These are phyloP conservation scores for Furculomyces boomerangus DNA, from an alignment of 371 early-diverging fungal genomes.

Conservation along the genomic window DNA sequence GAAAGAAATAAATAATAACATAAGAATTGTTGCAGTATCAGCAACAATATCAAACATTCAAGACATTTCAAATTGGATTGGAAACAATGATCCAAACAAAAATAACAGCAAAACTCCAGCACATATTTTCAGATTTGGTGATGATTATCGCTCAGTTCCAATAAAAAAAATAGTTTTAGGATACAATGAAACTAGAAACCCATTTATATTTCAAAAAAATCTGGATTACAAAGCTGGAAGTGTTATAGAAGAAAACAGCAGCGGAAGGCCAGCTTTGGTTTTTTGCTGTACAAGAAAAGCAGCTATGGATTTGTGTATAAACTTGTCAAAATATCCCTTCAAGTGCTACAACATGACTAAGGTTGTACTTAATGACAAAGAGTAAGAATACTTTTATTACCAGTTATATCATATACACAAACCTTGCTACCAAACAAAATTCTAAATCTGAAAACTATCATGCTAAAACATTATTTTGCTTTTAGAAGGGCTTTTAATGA, in stretches of 20 bases:
- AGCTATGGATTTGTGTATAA: not conserved
- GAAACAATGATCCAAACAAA: not conserved
- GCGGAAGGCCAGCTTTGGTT: not conserved
- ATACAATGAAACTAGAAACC: not conserved
- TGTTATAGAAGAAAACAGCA: not conserved
- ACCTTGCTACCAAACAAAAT: too few species aligned
- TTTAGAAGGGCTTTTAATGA: not conserved
- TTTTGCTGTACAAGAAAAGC: conserved; percentile 5
- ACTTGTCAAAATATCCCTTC: not conserved
- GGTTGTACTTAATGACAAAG: not conserved
- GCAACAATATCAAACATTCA: conserved; percentile 1
- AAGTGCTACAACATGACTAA: not conserved
- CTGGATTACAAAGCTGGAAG: conserved; percentile 3
- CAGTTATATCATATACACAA: too few species aligned
- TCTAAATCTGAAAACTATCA: too few species aligned
- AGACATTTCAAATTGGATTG: conserved; percentile 3
- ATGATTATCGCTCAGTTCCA: conserved; percentile 3
- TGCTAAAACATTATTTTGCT: too few species aligned
- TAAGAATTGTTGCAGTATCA: conserved; percentile 4
- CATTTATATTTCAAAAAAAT: conserved; percentile 5
- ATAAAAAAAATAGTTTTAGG: conserved; percentile 3
- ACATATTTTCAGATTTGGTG: not conserved
- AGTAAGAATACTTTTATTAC: too few species aligned
- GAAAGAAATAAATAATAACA: not conserved
- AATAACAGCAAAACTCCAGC: not conserved